Conservation (phyloP, 805 yeast genomes). For the Komagataella phaffii region DNA sequence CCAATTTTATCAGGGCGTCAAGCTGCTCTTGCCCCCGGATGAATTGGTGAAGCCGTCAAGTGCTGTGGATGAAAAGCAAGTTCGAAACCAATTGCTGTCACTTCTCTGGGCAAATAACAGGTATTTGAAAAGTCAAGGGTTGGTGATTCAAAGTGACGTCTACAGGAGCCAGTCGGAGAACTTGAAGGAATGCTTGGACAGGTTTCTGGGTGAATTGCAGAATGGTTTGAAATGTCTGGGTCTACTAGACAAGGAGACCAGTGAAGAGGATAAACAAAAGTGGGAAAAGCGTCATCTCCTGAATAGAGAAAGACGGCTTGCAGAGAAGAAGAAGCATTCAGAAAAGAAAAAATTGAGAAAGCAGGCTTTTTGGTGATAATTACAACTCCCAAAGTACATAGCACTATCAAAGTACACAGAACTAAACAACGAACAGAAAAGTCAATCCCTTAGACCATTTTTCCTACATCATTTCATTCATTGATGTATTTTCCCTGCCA, state of each 20-base stretch:
- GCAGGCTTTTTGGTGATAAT: constrained; percentile 6
- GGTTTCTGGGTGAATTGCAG: constrained; percentile 26
- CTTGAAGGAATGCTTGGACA: constrained; percentile 29
- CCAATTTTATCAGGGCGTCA: background rate
- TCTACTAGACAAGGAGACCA: constrained; percentile 22
- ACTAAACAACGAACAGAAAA: background rate
- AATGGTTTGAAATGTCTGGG: constrained; percentile 8
- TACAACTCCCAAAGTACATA: constrained; percentile 1
- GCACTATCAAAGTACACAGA: background rate
- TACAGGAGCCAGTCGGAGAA: constrained; percentile 22
- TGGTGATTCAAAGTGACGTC: constrained; percentile 25
- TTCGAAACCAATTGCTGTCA: background rate
- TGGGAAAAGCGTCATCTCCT: constrained; percentile 23
- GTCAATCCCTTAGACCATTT: background rate
- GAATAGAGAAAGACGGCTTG: constrained; percentile 10
- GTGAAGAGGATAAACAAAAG: constrained; percentile 23
- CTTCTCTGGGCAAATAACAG: background rate
- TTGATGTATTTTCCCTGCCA: constrained; percentile 34
- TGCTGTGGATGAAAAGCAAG: constrained; percentile 24
- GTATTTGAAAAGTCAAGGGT: constrained; percentile 9
- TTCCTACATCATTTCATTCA: constrained; percentile 5
- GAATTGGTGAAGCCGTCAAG: constrained; percentile 10
- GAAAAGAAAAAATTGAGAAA: constrained; percentile 12
- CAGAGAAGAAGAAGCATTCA: constrained; percentile 9
- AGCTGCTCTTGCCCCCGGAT: background rate